A percentile compares a stretch with the other conserved stretches of the same genome.
These are phyloP conservation scores for Mucor mucedo DNA, from an alignment of 371 early-diverging fungal species.

Conservation along the genomic window DNA sequence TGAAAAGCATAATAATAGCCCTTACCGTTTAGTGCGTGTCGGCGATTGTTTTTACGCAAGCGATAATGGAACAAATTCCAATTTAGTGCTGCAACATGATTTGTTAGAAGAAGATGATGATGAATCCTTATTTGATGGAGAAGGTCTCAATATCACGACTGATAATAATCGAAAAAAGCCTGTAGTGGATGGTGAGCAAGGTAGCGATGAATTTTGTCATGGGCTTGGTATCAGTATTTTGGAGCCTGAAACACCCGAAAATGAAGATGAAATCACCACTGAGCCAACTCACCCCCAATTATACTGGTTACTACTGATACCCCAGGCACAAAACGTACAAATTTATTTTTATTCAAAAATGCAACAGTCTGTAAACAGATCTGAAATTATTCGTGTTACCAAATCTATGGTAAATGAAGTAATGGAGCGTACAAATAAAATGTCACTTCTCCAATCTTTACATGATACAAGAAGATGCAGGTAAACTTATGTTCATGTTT, in stretches of 20 bases:
- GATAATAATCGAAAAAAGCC: neutral
- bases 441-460: constrained; percentile 67
- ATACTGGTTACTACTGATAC: constrained; percentile 74
- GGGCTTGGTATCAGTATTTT: constrained; percentile 55
- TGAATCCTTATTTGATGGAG: constrained; percentile 20
- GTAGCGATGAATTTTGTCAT: constrained; percentile 48
- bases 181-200: constrained; percentile 8
- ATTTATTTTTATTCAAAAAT: constrained; percentile 73
- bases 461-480: constrained; percentile 73
- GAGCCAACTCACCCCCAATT: constrained; percentile 30
- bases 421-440: constrained; percentile 71
- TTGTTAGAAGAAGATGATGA: neutral
- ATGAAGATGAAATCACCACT: constrained; percentile 13
- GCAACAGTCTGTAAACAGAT: constrained; percentile 58
- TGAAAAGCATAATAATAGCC: constrained; percentile 49
- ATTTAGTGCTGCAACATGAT: neutral
- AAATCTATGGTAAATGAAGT: constrained; percentile 63
- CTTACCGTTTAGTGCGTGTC: constrained; percentile 59
- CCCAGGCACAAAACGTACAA: constrained; percentile 60
- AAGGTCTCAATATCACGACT: constrained; percentile 25
- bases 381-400: constrained; percentile 61
- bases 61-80: constrained; percentile 37
- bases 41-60: constrained; percentile 69
- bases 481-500: constrained; percentile 27
- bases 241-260: constrained; percentile 33